Base-by-base conservation (phyloP, 768 basidiomycete species). In the Mycena epipterygia region DNA sequence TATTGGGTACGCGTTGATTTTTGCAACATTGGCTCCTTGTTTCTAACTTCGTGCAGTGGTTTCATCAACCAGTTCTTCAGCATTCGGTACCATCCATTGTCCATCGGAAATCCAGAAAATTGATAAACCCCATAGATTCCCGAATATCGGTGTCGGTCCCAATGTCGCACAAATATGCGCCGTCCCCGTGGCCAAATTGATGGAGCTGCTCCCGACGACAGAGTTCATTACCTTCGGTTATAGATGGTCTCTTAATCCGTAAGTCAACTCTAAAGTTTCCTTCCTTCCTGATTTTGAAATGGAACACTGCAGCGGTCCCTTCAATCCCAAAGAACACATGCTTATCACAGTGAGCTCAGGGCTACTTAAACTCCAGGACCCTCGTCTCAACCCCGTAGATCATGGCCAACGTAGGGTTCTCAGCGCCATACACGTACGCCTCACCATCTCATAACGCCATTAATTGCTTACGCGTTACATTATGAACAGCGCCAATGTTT, bases 301-400 rank as follows among this genome's bases (percentile, higher is more conserved):
- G 19, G 19, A 17, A 7, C 13, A 7, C 13, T 14, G 14, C 68
- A 83, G 84, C 0, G 90, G 90, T 2, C 89, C 87, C 0, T 91
- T 91, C 80, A 90, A 84, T 70, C 85, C 90, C 77, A 91, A 91
- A 81, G 90, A 91, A 68, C 90, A 91, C 74, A 84, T 88, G 67
- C 83, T 84, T 70, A 89, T 86, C 77, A 86, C 87, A 12, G 70
- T 72, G 21, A 27, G 44, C 5, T 37, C 11, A 0, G 11, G 2
- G 1, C 32, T 44, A 14, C 21, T 8, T 6, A 32, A 19, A 19
- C 27, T 27, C 37, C 29, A 13, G 2, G 9, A 21, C 13, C n/a
- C 2, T 32, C 16, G 12, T 6, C 41, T 53, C 25, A 57, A 2
- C 21, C 27, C 30, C 17, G n/a, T 30, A 71, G 64, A 82, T 88